phyloP scores from a whole-genome alignment of 345 rosid species.

The Brassica nigra region DNA sequence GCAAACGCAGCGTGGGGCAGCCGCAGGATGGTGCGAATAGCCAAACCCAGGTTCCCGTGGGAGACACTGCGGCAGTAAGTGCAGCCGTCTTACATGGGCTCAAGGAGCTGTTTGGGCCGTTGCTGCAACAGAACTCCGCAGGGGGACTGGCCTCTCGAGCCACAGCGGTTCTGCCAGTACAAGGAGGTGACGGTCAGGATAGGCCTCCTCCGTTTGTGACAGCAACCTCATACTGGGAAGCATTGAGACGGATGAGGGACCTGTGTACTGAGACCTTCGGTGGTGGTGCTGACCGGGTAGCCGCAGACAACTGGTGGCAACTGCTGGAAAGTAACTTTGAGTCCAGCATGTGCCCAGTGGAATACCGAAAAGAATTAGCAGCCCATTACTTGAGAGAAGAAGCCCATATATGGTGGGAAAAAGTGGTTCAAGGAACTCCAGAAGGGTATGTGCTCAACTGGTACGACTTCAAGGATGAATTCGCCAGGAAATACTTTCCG shows the following conservation, averaged over 20 bases:
- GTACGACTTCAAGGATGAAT: conserved; percentile 5
- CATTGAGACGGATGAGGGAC: conserved; percentile 7
- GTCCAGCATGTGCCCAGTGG: conserved; percentile 2
- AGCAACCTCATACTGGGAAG: background rate
- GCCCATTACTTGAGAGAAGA: conserved; percentile 14
- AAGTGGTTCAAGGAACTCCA: conserved; percentile 2
- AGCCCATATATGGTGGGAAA: conserved; percentile 8
- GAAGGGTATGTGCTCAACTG: conserved; percentile 11
- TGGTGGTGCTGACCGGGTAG: background rate
- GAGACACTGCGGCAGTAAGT: conserved; percentile 7
- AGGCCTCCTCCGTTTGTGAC: background rate
- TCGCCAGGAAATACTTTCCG: background rate
- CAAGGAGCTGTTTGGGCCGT: conserved; percentile 7
- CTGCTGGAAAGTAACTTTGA: conserved; percentile 4
- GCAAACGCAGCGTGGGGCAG: conserved; percentile 1
- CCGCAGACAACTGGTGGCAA: background rate
- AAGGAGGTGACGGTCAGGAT: background rate
- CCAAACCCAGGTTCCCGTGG: background rate
- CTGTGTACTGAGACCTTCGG: conserved; percentile 8
- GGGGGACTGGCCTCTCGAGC: background rate
- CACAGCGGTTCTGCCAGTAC: background rate
- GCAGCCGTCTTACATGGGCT: conserved; percentile 3
- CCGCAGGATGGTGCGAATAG: background rate
- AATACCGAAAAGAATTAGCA: conserved; percentile 1
- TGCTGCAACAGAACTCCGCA: background rate